phyloP scores from a whole-genome alignment of 2,329 filamentous ascomycete genomes.

The Drechmeria coniospora region DNA sequence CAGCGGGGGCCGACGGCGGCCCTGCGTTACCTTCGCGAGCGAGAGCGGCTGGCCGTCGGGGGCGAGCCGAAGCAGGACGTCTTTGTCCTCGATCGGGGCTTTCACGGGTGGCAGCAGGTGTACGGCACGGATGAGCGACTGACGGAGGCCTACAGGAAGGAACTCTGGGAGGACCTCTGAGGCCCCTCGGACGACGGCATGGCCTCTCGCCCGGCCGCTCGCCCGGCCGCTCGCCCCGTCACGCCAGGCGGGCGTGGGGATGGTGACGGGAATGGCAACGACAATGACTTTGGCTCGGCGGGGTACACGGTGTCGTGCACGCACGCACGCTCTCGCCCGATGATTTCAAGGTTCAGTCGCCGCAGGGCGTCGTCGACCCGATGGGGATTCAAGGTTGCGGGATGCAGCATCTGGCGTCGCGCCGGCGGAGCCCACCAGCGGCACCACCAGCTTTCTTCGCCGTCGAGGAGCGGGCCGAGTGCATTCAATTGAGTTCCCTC shows the following conservation, averaged over 20 bases:
- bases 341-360: no score
- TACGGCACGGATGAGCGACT: conserved; percentile 64
- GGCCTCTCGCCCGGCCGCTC: background rate
- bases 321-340: no score
- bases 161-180: conserved; percentile 59
- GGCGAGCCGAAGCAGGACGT: conserved; percentile 47
- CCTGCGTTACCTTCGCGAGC: conserved; percentile 60
- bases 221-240: no score
- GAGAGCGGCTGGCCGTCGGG: conserved; percentile 30
- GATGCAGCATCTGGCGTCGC: background rate
- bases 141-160: conserved; percentile 72
- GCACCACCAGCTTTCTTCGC: background rate
- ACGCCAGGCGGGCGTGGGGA: no score
- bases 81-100: conserved; percentile 69
- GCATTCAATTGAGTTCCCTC: no score
- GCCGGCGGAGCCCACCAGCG: background rate
- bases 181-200: background rate
- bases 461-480: no score
- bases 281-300: no score
- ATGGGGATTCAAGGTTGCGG: conserved; percentile 1
- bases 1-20: conserved; percentile 79
- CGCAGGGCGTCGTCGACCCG: no score
- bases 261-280: no score
- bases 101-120: conserved; percentile 75
- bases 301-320: no score